Evolutionary conservation across 345 rosid species (phyloP), one percentile per base, ranked within the genome.

Genomic region (Sisymbrium altissimum): DNA sequence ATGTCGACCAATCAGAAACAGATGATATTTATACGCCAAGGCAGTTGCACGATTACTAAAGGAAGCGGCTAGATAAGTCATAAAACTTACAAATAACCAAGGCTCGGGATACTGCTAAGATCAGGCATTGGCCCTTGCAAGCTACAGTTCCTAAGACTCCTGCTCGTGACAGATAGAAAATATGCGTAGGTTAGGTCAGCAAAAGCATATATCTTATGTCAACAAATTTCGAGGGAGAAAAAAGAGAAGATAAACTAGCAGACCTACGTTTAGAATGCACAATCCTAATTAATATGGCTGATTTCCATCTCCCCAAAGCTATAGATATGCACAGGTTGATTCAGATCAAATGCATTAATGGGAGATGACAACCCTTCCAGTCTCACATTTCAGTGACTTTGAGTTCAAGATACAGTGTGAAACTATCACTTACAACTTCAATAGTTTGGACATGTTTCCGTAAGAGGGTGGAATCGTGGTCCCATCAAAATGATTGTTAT

Each of bases 51-150:
- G 65, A 69, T 36, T 44, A 9, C 56, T 27, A 3, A 64, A 56
- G 67, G 40, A 77, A 65, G n/a, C n/a, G 9, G 48, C 41, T 60
- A 49, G 10, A 48, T 39, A 48, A 49, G 57, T 15, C 25, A 45
- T 41, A 44, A 25, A 68, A 84, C 96, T 86, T 83, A 92, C 99
- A 95, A 75, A 83, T 95, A 95, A 74, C 91, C 87, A 81, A 95
- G 99, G 3, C 74, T 2, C 13, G 84, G 85, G 57, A 95, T 88
- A 25, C 68, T 71, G 79, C 97, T 95, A 71, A 95, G 79, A 76
- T 95, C 96, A 74, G 99, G 99, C 43, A 95, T 80, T 44, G 84
- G 80, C 65, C 99, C 99, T 81, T 80, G 85, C 90, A 95, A 87
- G 75, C 80, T 81, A 68, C 99, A 95, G 78, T 87, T 95, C 79